phyloP scores from a whole-genome alignment of 164 flowering plant species.

The Tetracentron sinense region DNA sequence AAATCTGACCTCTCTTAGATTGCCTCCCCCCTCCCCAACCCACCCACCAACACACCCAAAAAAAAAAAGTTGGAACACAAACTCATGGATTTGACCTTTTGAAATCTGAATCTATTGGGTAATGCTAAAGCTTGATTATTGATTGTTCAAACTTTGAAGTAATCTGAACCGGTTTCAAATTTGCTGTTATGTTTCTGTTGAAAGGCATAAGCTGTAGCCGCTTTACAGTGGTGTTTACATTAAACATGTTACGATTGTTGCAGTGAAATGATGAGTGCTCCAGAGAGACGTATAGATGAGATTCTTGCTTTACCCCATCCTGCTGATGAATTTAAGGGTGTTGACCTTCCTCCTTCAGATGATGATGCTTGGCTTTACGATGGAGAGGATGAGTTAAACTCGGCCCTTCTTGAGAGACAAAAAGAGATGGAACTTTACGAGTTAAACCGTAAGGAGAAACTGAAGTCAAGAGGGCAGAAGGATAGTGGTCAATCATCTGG shows the following conservation, averaged over 20 bases:
- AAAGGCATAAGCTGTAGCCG: neutral
- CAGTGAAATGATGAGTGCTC: conserved; percentile 85
- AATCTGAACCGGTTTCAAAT: neutral
- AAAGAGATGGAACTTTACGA: conserved; percentile 83
- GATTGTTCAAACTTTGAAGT: neutral
- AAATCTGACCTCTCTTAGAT: too few species aligned
- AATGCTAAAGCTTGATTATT: neutral
- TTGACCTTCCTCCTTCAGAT: conserved; percentile 78
- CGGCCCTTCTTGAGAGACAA: conserved; percentile 73
- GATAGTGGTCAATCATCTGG: conserved; percentile 33
- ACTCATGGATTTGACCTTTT: too few species aligned
- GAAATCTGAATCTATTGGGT: too few species aligned
- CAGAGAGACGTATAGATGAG: conserved; percentile 83
- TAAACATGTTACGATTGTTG: conserved; percentile 13
- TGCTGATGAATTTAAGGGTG: conserved; percentile 54
- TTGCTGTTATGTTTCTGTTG: neutral
- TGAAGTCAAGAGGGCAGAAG: conserved; percentile 44
- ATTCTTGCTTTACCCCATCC: conserved; percentile 66
- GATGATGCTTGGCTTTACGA: conserved; percentile 89
- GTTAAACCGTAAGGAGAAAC: conserved; percentile 38
- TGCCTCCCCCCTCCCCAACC: too few species aligned
- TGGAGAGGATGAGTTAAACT: conserved; percentile 84
- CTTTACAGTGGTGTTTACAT: neutral
- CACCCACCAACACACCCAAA: too few species aligned
- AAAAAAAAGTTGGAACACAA: too few species aligned